Evolutionary conservation across 2,329 filamentous ascomycete genomes (phyloP), one percentile per base, ranked within the genome.

Genomic region (Cladosporium sp.): DNA sequence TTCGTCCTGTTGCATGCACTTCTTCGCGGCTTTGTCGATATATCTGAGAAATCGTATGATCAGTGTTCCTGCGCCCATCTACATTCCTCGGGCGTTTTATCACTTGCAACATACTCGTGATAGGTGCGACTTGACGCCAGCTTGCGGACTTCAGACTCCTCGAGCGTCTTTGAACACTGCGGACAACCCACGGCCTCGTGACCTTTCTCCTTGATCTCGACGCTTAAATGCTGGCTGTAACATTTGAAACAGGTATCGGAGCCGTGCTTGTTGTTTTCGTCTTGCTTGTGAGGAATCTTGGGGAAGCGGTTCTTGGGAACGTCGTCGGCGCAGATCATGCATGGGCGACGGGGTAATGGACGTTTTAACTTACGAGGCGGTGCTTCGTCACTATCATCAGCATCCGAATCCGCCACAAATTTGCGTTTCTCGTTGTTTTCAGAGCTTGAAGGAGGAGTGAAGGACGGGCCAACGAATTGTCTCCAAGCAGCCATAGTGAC

Each of bases 161-260:
- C 48, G 15, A 66, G 60, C 3, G 28, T 13, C 13, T 54, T 56
- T 4, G 3, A 10, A 56, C 65, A 68, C 24, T 63, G 58, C n/a
- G 58, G 52, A 37, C 65, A 66, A 3, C 10, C n/a, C 17, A 66
- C 48, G 4, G 42, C 32, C 10, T 60, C 50, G 15, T 40, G 28
- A 15, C 1, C 4, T 36, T 47, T 42, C 10, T 19, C 55, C 4
- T 58, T 44, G 13, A 64, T 37, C 24, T 53, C 36, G 17, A 12
- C 12, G 2, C 17, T n/a, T 6, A 66, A 37, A 51, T 64, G 63
- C 10, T 55, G 28, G 2, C 59, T n/a, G 61, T 61, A 66, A 58
- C 64, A 65, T 7, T 58, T 58, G 47, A 58, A 57, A 51, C 62
- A 64, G 1, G 60, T 54, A 3, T 52, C 28, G 12, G 45, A 37